phyloP scores from a whole-genome alignment of 257 asterid species.

The Nicotiana sylvestris region DNA sequence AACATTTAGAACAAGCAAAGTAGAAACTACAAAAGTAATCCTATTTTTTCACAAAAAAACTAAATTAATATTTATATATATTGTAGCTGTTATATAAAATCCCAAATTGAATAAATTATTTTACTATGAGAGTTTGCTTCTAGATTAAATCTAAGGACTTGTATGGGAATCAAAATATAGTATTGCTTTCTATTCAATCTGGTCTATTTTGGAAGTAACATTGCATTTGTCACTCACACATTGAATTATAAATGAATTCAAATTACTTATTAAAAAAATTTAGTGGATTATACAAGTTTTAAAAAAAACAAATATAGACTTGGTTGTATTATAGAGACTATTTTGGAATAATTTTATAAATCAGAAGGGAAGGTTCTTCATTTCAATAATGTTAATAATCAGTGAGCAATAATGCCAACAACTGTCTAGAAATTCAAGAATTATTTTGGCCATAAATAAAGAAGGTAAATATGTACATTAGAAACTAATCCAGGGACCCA shows the following conservation, averaged over 20 bases:
- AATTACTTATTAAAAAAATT: background rate
- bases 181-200: background rate
- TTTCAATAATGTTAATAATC: background rate
- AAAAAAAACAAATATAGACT: background rate
- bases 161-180: background rate
- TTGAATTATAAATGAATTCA: background rate
- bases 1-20: too few species aligned
- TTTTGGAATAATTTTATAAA: background rate
- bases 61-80: background rate
- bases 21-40: too few species aligned
- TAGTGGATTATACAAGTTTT: background rate
- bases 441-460: background rate
- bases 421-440: background rate
- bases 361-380: background rate
- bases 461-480: background rate
- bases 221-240: background rate
- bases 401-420: background rate
- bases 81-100: background rate
- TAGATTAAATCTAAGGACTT: background rate
- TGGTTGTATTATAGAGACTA: background rate
- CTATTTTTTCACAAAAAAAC: too few species aligned
- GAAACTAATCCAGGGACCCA: background rate
- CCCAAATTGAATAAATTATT: background rate
- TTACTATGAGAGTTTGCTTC: background rate
- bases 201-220: background rate